A percentile compares a stretch with the other conserved stretches of the same genome.
These are phyloP conservation scores for Termitomyces sp. DNA, from an alignment of 768 basidiomycete species.

Conservation along the genomic window DNA sequence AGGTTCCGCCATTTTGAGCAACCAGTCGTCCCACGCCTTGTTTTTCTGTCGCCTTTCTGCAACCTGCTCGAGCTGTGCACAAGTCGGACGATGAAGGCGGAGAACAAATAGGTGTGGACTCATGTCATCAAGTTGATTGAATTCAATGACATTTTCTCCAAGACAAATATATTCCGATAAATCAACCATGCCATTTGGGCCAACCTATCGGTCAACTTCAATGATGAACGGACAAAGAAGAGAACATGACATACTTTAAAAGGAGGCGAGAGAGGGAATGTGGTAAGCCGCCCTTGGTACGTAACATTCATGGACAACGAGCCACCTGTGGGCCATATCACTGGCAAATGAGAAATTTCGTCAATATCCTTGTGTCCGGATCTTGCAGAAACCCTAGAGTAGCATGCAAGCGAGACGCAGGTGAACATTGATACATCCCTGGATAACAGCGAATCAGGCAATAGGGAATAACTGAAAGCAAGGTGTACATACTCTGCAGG, in stretches of 20 bases:
- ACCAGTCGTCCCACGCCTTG: constrained; percentile 36
- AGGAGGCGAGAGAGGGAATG: constrained; percentile 37
- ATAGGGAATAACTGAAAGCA: background rate
- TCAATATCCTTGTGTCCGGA: constrained; percentile 13
- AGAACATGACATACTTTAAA: constrained; percentile 24
- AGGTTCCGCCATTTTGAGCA: constrained; percentile 26
- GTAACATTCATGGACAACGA: constrained; percentile 29
- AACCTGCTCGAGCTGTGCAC: constrained; percentile 33
- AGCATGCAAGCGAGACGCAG: constrained; percentile 44
- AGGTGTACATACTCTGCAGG: constrained; percentile 24
- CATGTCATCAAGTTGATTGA: constrained; percentile 38
- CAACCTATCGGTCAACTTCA: constrained; percentile 25
- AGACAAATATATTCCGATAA: constrained; percentile 35
- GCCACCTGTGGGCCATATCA: constrained; percentile 38
- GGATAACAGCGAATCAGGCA: background rate
- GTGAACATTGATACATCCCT: constrained; percentile 30
- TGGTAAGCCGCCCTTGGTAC: constrained; percentile 20
- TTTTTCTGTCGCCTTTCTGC: constrained; percentile 24
- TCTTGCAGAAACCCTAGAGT: constrained; percentile 20
- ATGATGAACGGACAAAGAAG: background rate
- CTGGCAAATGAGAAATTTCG: constrained; percentile 20
- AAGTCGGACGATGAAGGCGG: constrained; percentile 44
- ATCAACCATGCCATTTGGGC: constrained; percentile 45
- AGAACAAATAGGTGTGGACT: constrained; percentile 41
- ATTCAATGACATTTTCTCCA: constrained; percentile 38